These are phyloP conservation scores for Eragrostis nindensis DNA, from an alignment of 176 grass and related monocot species.

Conservation along the genomic window DNA sequence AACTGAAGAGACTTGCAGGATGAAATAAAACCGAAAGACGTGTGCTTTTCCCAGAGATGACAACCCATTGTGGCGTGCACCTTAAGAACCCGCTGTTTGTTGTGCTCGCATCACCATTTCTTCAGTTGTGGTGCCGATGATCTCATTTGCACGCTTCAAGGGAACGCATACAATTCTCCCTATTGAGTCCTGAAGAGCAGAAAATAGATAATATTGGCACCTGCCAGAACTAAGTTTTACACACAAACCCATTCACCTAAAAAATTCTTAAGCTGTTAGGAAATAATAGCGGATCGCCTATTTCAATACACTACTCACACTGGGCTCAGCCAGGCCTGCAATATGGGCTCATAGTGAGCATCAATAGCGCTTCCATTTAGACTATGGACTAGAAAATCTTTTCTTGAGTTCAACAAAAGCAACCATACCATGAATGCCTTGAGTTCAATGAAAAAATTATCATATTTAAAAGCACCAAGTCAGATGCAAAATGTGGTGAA, in stretches of 20 bases:
- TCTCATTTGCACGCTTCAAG: slow-evolving; percentile 79
- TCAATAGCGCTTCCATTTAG: neutral
- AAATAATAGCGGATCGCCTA: neutral
- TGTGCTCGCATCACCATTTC: slow-evolving; percentile 76
- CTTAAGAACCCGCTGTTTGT: slow-evolving; percentile 31
- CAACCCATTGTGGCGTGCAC: neutral
- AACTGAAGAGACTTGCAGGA: neutral
- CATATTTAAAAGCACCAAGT: neutral
- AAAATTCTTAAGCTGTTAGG: neutral
- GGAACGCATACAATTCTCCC: slow-evolving; percentile 58
- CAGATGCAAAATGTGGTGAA: slow-evolving; percentile 24
- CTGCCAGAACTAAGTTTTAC: neutral
- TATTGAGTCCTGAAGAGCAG: slow-evolving; percentile 59
- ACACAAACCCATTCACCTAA: neutral
- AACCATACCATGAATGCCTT: neutral
- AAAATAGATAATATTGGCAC: neutral
- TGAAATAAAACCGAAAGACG: neutral
- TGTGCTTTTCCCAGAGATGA: slow-evolving; percentile 14
- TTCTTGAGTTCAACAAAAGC: neutral
- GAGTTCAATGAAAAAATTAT: neutral
- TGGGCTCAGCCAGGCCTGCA: neutral
- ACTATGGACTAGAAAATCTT: neutral
- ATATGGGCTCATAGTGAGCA: neutral
- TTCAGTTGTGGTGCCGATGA: slow-evolving; percentile 87
- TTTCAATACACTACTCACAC: neutral